A percentile compares a stretch with the other conserved stretches of the same genome.
These are phyloP conservation scores for Endoconidiophora laricicola DNA, from an alignment of 2,329 filamentous ascomycete species.

Conservation along the genomic window DNA sequence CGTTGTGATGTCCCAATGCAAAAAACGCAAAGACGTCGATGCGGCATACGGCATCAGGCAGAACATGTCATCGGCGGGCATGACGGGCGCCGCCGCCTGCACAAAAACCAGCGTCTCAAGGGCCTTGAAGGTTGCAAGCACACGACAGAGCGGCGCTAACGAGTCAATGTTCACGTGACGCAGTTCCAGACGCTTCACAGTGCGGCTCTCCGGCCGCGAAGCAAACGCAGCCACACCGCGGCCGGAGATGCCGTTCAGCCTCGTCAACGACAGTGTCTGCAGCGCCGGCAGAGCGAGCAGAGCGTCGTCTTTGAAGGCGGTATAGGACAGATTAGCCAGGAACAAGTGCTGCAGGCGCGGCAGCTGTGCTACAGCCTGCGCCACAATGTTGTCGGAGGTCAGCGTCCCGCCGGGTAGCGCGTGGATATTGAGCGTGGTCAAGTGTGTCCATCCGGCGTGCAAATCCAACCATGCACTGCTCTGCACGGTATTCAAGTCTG, in stretches of 20 bases:
- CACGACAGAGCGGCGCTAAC: conserved; percentile 39
- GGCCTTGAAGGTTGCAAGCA: conserved; percentile 36
- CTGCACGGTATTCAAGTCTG: conserved; percentile 22
- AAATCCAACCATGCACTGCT: conserved; percentile 30
- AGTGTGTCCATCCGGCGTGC: conserved; percentile 37
- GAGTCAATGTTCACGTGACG: conserved; percentile 40
- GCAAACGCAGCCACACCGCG: conserved; percentile 40
- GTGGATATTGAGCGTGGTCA: conserved; percentile 41
- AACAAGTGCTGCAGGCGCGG: conserved; percentile 41
- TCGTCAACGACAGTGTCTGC: conserved; percentile 36
- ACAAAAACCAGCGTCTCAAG: conserved; percentile 37
- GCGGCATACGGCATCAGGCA: conserved; percentile 50
- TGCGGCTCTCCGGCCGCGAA: conserved; percentile 28
- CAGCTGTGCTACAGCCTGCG: conserved; percentile 31
- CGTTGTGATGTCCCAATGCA: conserved; percentile 50
- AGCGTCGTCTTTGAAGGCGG: conserved; percentile 39
- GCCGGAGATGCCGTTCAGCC: conserved; percentile 38
- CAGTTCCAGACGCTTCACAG: conserved; percentile 34
- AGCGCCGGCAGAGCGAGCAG: conserved; percentile 39
- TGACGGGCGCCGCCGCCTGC: conserved; percentile 36
- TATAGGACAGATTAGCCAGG: conserved; percentile 37
- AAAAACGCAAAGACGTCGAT: conserved; percentile 31
- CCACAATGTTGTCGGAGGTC: conserved; percentile 34
- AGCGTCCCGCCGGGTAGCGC: conserved; percentile 39
- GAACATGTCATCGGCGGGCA: conserved; percentile 36